Evolutionary conservation across 169 alveolate genomes (phyloP).

Genomic region (Babesia sp.): DNA sequence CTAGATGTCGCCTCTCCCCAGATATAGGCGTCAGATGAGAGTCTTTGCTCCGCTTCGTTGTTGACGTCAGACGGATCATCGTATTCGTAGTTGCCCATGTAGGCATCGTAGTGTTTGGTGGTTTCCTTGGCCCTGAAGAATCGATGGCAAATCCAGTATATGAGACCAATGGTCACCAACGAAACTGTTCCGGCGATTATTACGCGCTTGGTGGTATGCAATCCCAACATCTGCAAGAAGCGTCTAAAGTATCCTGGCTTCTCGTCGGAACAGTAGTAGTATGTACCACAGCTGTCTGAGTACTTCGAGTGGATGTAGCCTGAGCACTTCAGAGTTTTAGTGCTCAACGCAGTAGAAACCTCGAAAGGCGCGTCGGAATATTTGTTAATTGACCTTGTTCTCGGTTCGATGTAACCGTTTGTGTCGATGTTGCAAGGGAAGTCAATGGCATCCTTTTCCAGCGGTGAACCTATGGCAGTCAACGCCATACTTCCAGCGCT

Average conservation of each 20-base stretch:
- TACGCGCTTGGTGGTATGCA: background rate
- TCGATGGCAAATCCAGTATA: conserved; percentile 1
- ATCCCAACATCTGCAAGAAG: background rate
- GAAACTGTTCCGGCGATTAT: background rate
- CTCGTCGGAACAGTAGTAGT: conserved; percentile 44
- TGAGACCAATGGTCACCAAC: background rate
- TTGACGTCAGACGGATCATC: background rate
- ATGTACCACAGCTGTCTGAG: conserved; percentile 55
- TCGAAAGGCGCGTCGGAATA: conserved; percentile 10
- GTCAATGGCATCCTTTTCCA: conserved; percentile 53
- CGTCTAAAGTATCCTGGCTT: background rate
- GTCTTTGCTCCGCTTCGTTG: conserved; percentile 25
- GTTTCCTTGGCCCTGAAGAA: conserved; percentile 9
- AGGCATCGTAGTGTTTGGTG: conserved; percentile 7
- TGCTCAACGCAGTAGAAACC: conserved; percentile 61
- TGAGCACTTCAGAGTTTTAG: conserved; percentile 37
- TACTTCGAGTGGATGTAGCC: conserved; percentile 34
- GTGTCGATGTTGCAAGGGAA: conserved; percentile 72
- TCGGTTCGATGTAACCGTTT: conserved; percentile 35
- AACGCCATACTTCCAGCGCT: conserved; percentile 68
- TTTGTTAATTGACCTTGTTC: conserved; percentile 1
- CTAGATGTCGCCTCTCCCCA: conserved; percentile 62
- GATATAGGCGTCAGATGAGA: conserved; percentile 26
- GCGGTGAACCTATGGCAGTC: conserved; percentile 72
- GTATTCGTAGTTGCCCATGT: conserved; percentile 36